Base-by-base conservation (phyloP, 2,329 filamentous ascomycete species). In the Calonectria henricotiae region DNA sequence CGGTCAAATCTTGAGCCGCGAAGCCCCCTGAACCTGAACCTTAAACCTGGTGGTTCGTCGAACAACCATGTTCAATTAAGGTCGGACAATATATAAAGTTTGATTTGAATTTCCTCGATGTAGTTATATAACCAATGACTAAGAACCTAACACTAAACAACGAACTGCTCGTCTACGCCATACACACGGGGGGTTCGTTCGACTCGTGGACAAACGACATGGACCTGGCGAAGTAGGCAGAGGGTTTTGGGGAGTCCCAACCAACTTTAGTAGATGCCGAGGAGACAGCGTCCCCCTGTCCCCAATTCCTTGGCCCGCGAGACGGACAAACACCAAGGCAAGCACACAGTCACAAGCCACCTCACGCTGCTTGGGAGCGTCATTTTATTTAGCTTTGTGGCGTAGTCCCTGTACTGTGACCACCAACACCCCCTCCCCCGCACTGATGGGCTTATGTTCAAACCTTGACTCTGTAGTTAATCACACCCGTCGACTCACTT, bases 61-160 rank as follows among this genome's bases (percentile, higher is more conserved):
- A 23, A 3, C 5, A 37, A 9, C n/a, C 11, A n/a, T 23, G 51
- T 46, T 46, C n/a, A 55, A 55, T 23, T 17, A 13, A 39, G 12
- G 51, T 37, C 32, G 51, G 51, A 58, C 35, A 58, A 58, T 58
- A 58, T 37, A 58, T 58, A 58, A 20, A 58, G 51, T 58, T 58
- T 58, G 51, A 58, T 58, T 58, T 58, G 51, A 32, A 2, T 39
- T 39, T n/a, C 11, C 3, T 17, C 20, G 13, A 37, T 15, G 4
- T 7, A 32, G 51, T 39, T 39, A 17, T 13, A 58, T 41, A 58
- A 58, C 25, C 35, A 25, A n/a, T 39, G 51, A 58, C 51, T 58
- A 58, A 58, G 43, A 46, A 23, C 43, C 11, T 20, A 12, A 46
- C n/a, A 20, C 9, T 1, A 20, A 23, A n/a, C 20, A 20, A 23